Evolutionary conservation across 768 basidiomycete species (phyloP), one percentile per base, ranked within the genome.

Genomic region (Boletellus sp.): DNA sequence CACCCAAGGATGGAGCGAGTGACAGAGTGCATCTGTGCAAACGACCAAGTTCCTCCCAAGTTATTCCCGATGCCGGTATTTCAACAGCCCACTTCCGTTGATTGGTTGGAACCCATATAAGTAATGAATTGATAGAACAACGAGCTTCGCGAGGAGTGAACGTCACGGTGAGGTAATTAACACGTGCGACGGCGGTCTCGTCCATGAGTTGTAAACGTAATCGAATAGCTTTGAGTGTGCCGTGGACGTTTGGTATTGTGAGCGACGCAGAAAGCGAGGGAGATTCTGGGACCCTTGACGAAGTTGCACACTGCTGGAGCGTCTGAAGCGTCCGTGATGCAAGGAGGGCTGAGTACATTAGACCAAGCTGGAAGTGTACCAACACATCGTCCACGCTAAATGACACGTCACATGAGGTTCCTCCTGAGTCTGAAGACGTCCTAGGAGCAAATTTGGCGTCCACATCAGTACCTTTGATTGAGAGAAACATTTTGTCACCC

Each of bases 31-130:
- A 79, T 39, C 72, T 70, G 48, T 79, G 77, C 2, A 94, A 59
- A 8, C 77, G 76, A 6, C 77, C 66, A 5, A 95, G 69, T 61
- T 93, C 90, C 51, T 88, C 89, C 90, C 90, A 94, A 48, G 74
- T 72, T 12, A 72, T 75, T 11, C 63, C 68, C 6, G 35, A 20
- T 9, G 58, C 44, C 16, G 68, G 23, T 23, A 24, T 50, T 7
- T 64, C 58, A 47, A 74, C 70, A 59, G 34, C 33, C 33, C 73
- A 72, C 16, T 51, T 52, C 55, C 70, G 71, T 32, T 63, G 61
- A 15, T 61, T 45, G 33, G 83, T 76, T 24, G 79, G 77, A 12
- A 88, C 83, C 67, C 81, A 90, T 7, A 78, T 71, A 53, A 72
- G 63, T n/a, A 72, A 58, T 49, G 70, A 79, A 35, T 72, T 68